Evolutionary conservation across 441 rosid genomes (phyloP).

Genomic region (Omphalea diandra): DNA sequence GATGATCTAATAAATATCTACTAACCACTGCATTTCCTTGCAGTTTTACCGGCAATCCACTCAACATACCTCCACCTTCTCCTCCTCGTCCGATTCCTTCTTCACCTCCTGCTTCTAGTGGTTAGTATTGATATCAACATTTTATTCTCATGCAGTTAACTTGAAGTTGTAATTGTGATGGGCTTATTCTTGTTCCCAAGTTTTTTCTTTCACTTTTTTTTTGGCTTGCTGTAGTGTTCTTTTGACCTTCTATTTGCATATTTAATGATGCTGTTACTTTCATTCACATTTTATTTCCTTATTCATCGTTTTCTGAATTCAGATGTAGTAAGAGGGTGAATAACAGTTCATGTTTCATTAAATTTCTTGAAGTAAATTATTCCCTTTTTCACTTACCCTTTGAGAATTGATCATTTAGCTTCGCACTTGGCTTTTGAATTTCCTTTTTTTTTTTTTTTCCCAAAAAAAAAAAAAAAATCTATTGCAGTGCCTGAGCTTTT

Average conservation of each 20-base stretch:
- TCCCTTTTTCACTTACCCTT: neutral
- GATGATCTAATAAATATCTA: conserved; percentile 12
- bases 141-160: conserved; percentile 10
- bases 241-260: neutral
- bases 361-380: neutral
- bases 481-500: neutral
- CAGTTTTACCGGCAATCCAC: conserved; percentile 55
- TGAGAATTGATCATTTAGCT: neutral
- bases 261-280: neutral
- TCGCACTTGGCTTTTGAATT: neutral
- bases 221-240: neutral
- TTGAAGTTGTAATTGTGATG: neutral
- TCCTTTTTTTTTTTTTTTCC: neutral
- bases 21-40: conserved; percentile 34
- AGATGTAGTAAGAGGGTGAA: neutral
- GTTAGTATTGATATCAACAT: conserved; percentile 21
- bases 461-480: too few species aligned
- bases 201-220: neutral
- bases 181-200: neutral
- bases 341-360: neutral
- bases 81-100: conserved; percentile 65
- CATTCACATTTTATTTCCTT: neutral
- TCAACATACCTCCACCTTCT: conserved; percentile 35
- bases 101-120: conserved; percentile 45
- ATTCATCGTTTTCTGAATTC: neutral